Base-by-base conservation (phyloP, 1,284 basidiomycete genomes). In the Malassezia caprae region DNA sequence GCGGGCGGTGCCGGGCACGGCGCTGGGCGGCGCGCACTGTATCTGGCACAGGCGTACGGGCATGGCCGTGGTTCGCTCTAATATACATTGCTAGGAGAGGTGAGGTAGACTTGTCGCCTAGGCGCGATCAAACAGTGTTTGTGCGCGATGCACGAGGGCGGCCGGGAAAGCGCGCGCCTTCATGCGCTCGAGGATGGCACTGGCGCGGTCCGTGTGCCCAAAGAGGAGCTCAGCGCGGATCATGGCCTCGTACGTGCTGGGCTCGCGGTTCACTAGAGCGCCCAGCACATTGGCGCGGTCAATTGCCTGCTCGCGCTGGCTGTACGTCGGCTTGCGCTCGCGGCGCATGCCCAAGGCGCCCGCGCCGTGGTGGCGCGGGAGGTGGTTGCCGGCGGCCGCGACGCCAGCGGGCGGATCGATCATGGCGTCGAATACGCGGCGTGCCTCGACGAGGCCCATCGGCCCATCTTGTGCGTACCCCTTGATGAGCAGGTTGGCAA, bases 401-500 rank as follows among this genome's bases (percentile, higher is more conserved):
- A 93, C 80, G 48, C 93, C 93, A 37, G 81, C 81, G 0, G 86
- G 81, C 1, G 88, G 86, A 73, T 98, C 91, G n/a, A 78, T 77
- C 75, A 98, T 80, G n/a, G 79, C 77, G 75, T 91, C 88, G 73
- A 99, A 99, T 44, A 94, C 56, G 8, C 59, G 62, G 12, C 72
- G 60, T 12, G 72, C 72, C 44, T 68, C 67, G 35, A 62, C 45
- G 24, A 73, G 53, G 4, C 69, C 79, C 5, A 85, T 84, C 7
- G 80, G 80, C 0, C 90, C 84, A 69, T 90, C 87, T 1, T 87
- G 88, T 47, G 73, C 65, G 48, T 55, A 62, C 12, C 75, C 72
- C 72, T 85, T 85, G 78, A 98, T 96, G 64, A 96, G 77, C 59
- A 88, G 79, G 76, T 98, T 98, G 41, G 86, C 87, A 60, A 96